Percentiles rank a stretch among this genome's conserved stretches.
Conservation (phyloP, 2,329 filamentous ascomycete species). For the Cladosporium sp. region DNA sequence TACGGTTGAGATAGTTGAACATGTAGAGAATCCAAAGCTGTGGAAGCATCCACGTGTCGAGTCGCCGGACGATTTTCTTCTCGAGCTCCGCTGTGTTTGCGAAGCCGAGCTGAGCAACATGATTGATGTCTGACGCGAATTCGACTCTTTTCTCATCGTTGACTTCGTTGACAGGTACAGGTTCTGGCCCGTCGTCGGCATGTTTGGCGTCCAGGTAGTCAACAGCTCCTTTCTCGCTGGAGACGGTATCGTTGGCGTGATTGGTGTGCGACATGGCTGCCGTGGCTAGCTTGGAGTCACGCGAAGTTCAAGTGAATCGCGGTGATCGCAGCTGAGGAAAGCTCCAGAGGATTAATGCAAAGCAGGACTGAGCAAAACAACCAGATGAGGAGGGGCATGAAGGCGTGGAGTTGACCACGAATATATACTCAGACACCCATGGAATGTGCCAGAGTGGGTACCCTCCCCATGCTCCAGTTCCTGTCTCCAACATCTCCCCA, state of each 20-base stretch:
- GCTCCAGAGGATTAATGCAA: background rate
- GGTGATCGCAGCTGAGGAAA: background rate
- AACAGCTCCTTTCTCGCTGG: background rate
- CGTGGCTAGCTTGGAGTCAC: background rate
- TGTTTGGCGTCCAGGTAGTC: background rate
- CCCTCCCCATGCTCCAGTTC: constrained; percentile 1
- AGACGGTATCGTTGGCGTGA: background rate
- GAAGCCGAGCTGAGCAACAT: constrained; percentile 14
- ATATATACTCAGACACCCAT: background rate
- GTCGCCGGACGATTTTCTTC: constrained; percentile 60
- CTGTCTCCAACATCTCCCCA: constrained; percentile 16
- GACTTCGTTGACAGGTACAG: background rate
- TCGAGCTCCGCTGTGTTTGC: constrained; percentile 8
- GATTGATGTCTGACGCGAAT: constrained; percentile 15
- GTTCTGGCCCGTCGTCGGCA: background rate
- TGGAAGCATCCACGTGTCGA: constrained; percentile 66
- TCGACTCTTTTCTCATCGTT: constrained; percentile 5
- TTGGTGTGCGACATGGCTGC: constrained; percentile 1
- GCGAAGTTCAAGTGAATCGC: background rate
- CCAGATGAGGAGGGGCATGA: background rate
- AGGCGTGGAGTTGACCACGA: background rate
- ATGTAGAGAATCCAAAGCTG: constrained; percentile 42
- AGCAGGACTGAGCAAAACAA: background rate
- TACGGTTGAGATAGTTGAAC: constrained; percentile 34
- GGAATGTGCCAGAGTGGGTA: background rate